These are phyloP conservation scores for Penicillium freii DNA, from an alignment of 2,329 filamentous ascomycete genomes.

Conservation along the genomic window DNA sequence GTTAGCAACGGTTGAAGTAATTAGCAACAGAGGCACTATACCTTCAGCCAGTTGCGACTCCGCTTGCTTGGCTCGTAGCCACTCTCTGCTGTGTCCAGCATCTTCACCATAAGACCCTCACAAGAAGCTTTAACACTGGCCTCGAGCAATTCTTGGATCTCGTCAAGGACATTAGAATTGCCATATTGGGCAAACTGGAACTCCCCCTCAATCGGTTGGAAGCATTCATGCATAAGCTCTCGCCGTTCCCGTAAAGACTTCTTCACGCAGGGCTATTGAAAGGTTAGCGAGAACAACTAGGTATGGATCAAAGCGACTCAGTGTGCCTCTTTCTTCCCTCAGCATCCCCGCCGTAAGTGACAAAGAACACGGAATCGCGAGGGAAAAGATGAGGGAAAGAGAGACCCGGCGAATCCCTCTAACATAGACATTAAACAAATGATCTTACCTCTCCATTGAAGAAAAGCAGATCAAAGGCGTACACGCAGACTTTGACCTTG, in stretches of 20 bases:
- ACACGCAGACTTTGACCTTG: conserved; percentile 95
- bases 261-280: conserved; percentile 67
- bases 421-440: neutral
- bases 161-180: conserved; percentile 83
- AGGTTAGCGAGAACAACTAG: neutral
- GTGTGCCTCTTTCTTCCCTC: neutral
- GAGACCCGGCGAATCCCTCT: neutral
- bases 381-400: neutral
- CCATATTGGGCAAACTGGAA: conserved; percentile 86
- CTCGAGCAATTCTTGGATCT: conserved; percentile 88
- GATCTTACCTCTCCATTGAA: conserved; percentile 72
- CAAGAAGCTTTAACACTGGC: conserved; percentile 94
- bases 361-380: neutral
- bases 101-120: conserved; percentile 98
- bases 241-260: conserved; percentile 82
- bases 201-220: conserved; percentile 78
- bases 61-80: conserved; percentile 95
- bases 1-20: conserved; percentile 1
- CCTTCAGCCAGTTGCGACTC: conserved; percentile 97
- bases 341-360: neutral
- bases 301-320: neutral
- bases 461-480: conserved; percentile 92
- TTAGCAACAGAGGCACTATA: conserved; percentile 37
- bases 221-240: conserved; percentile 69
- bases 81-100: conserved; percentile 89